Conservation (phyloP, 1,139 yeast genomes). For the Wickerhamomyces sp. region DNA sequence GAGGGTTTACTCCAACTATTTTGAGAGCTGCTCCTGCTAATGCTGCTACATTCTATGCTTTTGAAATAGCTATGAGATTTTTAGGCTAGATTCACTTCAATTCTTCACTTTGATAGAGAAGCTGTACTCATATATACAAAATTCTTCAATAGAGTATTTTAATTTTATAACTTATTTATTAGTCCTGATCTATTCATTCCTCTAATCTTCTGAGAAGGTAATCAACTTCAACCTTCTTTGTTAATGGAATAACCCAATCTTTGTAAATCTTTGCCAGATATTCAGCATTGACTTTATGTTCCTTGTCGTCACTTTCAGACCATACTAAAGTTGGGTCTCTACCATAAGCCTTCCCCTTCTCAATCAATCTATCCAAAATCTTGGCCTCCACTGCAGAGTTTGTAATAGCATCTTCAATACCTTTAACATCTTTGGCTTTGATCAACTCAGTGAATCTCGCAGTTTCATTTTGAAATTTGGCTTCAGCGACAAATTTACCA, state of each 20-base stretch:
- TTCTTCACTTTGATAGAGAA: not conserved
- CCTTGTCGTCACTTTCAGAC: constrained; percentile 48
- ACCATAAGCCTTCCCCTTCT: constrained; percentile 83
- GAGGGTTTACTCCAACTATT: constrained; percentile 86
- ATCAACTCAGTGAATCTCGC: constrained; percentile 64
- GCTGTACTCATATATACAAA: too few relatives aligned
- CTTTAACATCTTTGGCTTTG: constrained; percentile 56
- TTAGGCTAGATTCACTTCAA: constrained; percentile 28
- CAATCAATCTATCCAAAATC: constrained; percentile 70
- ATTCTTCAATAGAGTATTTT: not conserved
- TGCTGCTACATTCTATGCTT: constrained; percentile 91
- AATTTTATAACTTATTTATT: not conserved
- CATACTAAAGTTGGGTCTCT: constrained; percentile 77
- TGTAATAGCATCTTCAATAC: constrained; percentile 78
- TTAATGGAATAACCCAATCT: constrained; percentile 85
- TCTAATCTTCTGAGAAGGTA: constrained; percentile 81
- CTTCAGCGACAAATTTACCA: constrained; percentile 96
- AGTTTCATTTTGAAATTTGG: constrained; percentile 71
- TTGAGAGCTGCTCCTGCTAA: constrained; percentile 96
- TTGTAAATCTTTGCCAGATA: constrained; percentile 77
- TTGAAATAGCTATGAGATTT: constrained; percentile 78
- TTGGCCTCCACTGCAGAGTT: constrained; percentile 81
- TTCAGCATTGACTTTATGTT: constrained; percentile 77
- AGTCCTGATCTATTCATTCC: constrained; percentile 33
- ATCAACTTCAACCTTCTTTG: constrained; percentile 92